Conservation (phyloP, 352 stramenopile species). For the Elongisporangium undulatum region DNA sequence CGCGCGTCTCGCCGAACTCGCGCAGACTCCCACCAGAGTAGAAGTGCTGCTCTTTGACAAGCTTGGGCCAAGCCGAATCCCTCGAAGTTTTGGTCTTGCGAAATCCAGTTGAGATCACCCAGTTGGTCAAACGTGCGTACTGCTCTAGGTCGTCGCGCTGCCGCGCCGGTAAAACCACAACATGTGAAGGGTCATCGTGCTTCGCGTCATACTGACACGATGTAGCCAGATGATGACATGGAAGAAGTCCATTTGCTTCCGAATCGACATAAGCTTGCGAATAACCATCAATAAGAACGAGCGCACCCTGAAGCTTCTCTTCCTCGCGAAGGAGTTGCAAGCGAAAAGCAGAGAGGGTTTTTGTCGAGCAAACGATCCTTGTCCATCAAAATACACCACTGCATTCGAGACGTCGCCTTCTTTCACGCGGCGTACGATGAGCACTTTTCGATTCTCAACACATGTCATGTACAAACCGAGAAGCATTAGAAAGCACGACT, state of each 20-base stretch:
- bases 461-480: constrained; percentile 12
- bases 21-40: constrained; percentile 25
- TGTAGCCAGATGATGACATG: constrained; percentile 14
- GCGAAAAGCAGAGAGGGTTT: no score
- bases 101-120: constrained; percentile 13
- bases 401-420: constrained; percentile 6
- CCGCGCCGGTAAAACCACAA: constrained; percentile 19
- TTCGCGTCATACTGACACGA: constrained; percentile 18
- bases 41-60: constrained; percentile 18
- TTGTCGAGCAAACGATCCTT: no score
- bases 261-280: no score
- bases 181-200: constrained; percentile 3
- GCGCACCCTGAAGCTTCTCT: no score
- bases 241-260: no score
- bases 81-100: constrained; percentile 3
- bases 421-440: constrained; percentile 15
- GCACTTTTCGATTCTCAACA: constrained; percentile 16
- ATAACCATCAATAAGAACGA: no score
- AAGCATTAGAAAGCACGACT: constrained; percentile 20
- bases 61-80: not conserved
- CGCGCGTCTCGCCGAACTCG: constrained; percentile 12
- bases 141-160: constrained; percentile 12
- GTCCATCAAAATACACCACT: constrained; percentile 8
- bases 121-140: constrained; percentile 13
- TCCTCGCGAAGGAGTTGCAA: no score